Percentiles rank a stretch among this genome's conserved stretches.
Evolutionary conservation across 176 grass and related monocot species (phyloP).

Genomic region (sorghum (Sorghum bicolor)): Sorghum_bicolor_NCBIv3 NC_012870.2:11667001-11667500

Average conservation of each 20-base stretch:
- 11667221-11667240: conserved; percentile 19
- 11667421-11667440: conserved; percentile 43
- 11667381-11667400: conserved; percentile 31
- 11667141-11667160: conserved; percentile 53
- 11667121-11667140: conserved; percentile 29
- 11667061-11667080: conserved; percentile 1
- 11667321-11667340: conserved; percentile 35
- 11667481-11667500: neutral
- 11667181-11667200: neutral
- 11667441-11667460: conserved; percentile 41
- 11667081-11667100: conserved; percentile 16
- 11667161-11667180: conserved; percentile 51
- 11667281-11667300: conserved; percentile 33
- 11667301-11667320: conserved; percentile 34
- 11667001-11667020: conserved; percentile 14
- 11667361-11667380: conserved; percentile 34
- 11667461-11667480: neutral
- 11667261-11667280: conserved; percentile 51
- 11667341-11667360: conserved; percentile 23
- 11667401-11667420: conserved; percentile 42
- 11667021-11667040: conserved; percentile 27
- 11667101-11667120: neutral
- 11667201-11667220: conserved; percentile 39
- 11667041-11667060: conserved; percentile 29
- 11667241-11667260: conserved; percentile 15